Evolutionary conservation across 805 yeast genomes (phyloP).

Genomic region (Pichia occidentalis): DNA sequence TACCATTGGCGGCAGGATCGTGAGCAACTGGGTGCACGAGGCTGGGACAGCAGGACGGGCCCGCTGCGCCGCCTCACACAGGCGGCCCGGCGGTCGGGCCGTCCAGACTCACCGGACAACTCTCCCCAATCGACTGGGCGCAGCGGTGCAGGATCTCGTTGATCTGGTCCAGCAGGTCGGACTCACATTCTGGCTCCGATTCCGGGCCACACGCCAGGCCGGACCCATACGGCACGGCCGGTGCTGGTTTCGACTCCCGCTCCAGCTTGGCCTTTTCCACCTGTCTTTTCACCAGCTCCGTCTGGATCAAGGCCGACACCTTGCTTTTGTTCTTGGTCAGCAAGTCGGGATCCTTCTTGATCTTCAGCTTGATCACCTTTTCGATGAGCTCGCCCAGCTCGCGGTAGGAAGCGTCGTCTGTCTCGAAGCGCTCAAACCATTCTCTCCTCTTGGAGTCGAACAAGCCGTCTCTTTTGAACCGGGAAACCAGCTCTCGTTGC

Average conservation of each 20-base stretch:
- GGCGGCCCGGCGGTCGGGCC: too few species aligned
- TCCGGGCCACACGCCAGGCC: neutral
- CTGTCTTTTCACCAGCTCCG: conserved; percentile 35
- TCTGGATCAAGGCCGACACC: conserved; percentile 46
- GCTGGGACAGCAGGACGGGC: too few species aligned
- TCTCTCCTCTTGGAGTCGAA: conserved; percentile 41
- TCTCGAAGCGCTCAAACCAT: conserved; percentile 37
- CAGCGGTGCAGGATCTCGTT: conserved; percentile 1
- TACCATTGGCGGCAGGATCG: too few species aligned
- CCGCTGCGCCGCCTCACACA: too few species aligned
- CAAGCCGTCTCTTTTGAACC: conserved; percentile 42
- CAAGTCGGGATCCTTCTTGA: conserved; percentile 42
- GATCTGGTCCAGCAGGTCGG: conserved; percentile 7
- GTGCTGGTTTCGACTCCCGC: too few species aligned
- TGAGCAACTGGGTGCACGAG: too few species aligned
- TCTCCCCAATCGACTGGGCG: too few species aligned
- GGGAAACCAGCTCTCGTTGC: conserved; percentile 34
- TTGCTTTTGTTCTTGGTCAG: conserved; percentile 43
- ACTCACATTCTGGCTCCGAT: neutral
- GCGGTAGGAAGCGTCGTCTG: conserved; percentile 6
- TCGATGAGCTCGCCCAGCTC: conserved; percentile 34
- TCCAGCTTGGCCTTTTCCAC: conserved; percentile 4
- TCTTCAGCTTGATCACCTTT: conserved; percentile 39
- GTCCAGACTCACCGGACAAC: too few species aligned
- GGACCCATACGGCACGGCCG: neutral